Evolutionary conservation across 2,329 filamentous ascomycete genomes (phyloP).

Genomic region (Epichloe gansuensis): DNA sequence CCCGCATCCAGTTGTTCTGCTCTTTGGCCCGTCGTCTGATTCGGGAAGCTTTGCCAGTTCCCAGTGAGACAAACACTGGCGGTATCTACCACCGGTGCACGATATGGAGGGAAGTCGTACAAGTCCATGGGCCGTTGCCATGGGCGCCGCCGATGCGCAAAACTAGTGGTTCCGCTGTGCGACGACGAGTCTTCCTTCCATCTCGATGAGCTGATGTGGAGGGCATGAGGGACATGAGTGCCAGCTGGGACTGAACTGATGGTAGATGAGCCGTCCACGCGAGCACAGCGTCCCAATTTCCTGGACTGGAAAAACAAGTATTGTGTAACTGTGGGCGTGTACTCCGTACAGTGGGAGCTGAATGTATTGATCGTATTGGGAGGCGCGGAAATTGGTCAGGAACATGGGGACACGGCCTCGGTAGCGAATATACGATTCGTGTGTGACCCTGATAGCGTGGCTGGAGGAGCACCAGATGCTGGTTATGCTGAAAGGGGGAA

Average conservation of each 20-base stretch:
- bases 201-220: neutral
- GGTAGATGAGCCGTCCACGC: too few relatives aligned
- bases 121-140: neutral
- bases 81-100: neutral
- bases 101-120: neutral
- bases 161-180: neutral
- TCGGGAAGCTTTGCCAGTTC: neutral
- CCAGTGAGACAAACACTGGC: neutral
- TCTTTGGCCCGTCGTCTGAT: neutral
- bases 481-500: conserved; percentile 1
- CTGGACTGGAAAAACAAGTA: too few relatives aligned
- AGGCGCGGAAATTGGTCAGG: neutral
- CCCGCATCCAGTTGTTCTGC: neutral
- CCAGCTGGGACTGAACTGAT: too few relatives aligned
- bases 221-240: too few relatives aligned
- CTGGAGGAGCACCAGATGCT: conserved; percentile 2
- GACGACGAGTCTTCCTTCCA: neutral
- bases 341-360: too few relatives aligned
- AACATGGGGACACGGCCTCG: neutral
- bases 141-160: neutral
- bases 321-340: too few relatives aligned
- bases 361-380: neutral
- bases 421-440: neutral
- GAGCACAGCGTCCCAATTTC: too few relatives aligned
- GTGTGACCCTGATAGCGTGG: conserved; percentile 4